These are phyloP conservation scores for Candida ulmi DNA, from an alignment of 805 yeast species.

Conservation along the genomic window DNA sequence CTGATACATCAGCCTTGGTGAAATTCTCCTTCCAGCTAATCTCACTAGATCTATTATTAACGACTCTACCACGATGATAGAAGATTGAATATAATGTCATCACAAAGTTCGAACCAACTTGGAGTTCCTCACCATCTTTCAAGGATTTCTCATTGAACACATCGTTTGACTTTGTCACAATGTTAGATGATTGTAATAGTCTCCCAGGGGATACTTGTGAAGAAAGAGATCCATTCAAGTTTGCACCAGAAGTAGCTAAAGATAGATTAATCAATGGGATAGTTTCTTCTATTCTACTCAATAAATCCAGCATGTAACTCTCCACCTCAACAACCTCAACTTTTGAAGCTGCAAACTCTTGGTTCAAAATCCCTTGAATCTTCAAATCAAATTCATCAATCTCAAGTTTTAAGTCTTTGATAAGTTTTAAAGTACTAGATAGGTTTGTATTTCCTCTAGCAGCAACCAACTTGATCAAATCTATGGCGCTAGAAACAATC, in stretches of 20 bases:
- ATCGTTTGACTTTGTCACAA: slow-evolving; percentile 34
- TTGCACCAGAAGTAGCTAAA: slow-evolving; percentile 64
- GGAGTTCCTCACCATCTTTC: slow-evolving; percentile 12
- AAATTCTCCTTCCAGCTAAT: slow-evolving; percentile 72
- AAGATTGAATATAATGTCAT: slow-evolving; percentile 58
- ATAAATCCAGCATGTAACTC: slow-evolving; percentile 39
- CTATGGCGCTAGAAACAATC: slow-evolving; percentile 62
- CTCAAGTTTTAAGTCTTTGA: slow-evolving; percentile 49
- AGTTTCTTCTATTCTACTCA: slow-evolving; percentile 55
- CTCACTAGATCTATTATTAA: slow-evolving; percentile 24
- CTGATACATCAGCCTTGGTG: slow-evolving; percentile 45
- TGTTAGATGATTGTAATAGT: slow-evolving; percentile 55
- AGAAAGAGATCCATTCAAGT: slow-evolving; percentile 43
- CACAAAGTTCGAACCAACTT: slow-evolving; percentile 57
- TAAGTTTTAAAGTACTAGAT: slow-evolving; percentile 47
- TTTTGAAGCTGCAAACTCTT: slow-evolving; percentile 27
- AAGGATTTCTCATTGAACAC: slow-evolving; percentile 13
- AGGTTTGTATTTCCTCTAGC: slow-evolving; percentile 58
- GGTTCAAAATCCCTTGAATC: slow-evolving; percentile 34
- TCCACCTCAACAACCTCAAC: slow-evolving; percentile 41
- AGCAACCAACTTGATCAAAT: slow-evolving; percentile 55
- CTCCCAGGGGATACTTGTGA: slow-evolving; percentile 58
- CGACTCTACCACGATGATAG: slow-evolving; percentile 44
- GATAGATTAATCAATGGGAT: slow-evolving; percentile 66
- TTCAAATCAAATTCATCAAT: slow-evolving; percentile 51